Evolutionary conservation across 169 alveolate species (phyloP).

Genomic region (Eimeria zaria): DNA sequence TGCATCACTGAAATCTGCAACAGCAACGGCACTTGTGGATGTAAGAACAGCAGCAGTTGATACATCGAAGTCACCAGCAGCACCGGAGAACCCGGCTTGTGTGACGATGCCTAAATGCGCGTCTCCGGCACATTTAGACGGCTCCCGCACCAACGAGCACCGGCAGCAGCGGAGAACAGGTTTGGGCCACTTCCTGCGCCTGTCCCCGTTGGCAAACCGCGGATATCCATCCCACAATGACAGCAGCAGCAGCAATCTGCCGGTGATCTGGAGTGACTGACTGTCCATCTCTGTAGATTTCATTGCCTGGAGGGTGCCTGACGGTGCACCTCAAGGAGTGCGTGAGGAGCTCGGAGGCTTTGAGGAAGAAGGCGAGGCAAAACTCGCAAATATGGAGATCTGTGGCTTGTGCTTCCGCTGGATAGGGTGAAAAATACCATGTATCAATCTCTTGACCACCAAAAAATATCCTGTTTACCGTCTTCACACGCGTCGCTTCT

Average conservation of each 20-base stretch:
- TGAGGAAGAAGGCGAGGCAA: constrained; percentile 95
- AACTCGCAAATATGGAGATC: constrained; percentile 97
- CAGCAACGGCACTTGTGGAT: neutral
- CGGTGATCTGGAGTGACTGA: neutral
- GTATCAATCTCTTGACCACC: constrained; percentile 97
- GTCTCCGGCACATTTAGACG: neutral
- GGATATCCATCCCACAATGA: constrained; percentile 82
- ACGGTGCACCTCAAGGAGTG: constrained; percentile 94
- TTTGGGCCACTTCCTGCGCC: neutral
- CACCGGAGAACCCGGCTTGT: neutral
- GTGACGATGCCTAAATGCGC: neutral
- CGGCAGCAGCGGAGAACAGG: neutral
- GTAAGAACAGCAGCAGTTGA: neutral
- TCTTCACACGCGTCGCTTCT: constrained; percentile 97
- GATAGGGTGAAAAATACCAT: constrained; percentile 99
- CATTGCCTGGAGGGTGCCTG: constrained; percentile 99
- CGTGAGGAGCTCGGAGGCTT: constrained; percentile 93
- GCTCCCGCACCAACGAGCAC: neutral
- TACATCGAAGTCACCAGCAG: neutral
- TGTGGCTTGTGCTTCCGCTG: constrained; percentile 97
- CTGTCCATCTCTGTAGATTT: constrained; percentile 92
- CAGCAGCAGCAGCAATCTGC: neutral
- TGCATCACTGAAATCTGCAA: neutral
- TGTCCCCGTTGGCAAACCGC: neutral
- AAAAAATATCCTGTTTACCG: constrained; percentile 95